Evolutionary conservation across 176 grass and related monocot species (phyloP).

Genomic region (Melocanna baccifera): DNA sequence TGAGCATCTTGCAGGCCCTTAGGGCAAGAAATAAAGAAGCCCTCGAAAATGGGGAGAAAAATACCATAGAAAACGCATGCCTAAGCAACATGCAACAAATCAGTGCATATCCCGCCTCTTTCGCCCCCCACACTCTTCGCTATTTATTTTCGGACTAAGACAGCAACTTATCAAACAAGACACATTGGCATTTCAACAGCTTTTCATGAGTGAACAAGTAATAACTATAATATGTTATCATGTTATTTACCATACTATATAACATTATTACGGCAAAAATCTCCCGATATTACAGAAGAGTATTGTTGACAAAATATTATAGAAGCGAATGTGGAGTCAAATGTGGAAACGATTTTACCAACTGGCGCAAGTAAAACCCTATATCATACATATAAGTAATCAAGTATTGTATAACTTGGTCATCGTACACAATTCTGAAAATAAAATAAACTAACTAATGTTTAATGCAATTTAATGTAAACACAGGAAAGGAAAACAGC

Average conservation of each 20-base stretch:
- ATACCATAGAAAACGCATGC: background rate
- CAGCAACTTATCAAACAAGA: background rate
- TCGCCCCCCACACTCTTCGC: background rate
- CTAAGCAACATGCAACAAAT: conserved; percentile 20
- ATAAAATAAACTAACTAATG: background rate
- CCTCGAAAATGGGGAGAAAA: background rate
- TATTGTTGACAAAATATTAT: background rate
- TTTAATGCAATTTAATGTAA: background rate
- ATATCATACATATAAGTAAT: background rate
- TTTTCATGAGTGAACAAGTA: background rate
- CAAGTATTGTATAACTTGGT: background rate
- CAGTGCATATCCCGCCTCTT: background rate
- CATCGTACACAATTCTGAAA: background rate
- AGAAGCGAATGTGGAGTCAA: background rate
- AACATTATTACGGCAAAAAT: background rate
- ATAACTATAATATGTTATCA: background rate
- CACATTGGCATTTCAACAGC: background rate
- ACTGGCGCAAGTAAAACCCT: background rate
- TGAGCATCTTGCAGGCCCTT: background rate
- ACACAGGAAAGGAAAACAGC: background rate
- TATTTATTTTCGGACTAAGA: conserved; percentile 1
- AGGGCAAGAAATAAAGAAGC: background rate
- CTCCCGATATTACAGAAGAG: background rate
- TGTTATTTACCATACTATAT: background rate
- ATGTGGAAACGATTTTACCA: background rate